Base-by-base conservation (phyloP, 805 yeast species). In the Wickerhamomyces sydowiorum region DNA sequence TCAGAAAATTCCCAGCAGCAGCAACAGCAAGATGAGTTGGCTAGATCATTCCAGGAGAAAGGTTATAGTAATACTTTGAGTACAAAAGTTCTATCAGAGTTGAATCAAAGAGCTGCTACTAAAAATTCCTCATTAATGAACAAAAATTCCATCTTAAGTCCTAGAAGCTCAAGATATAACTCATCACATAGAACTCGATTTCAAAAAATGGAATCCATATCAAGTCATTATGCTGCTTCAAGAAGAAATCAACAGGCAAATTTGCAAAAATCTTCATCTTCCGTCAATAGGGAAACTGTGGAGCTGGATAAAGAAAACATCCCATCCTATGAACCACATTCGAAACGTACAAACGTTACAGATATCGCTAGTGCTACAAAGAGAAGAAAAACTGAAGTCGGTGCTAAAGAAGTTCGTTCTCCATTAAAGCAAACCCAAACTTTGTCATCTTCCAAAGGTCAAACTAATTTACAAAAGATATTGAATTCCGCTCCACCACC, bases 11-110 rank as follows among this genome's bases (percentile, higher is more conserved):
- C n/a, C n/a, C n/a, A n/a, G n/a, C n/a, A n/a, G n/a, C n/a, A n/a
- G n/a, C n/a, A n/a, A n/a, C n/a, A n/a, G n/a, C n/a, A 22, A 9
- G 18, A 15, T 22, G 32, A 37, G 2, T 24, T 42, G 14, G 37
- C 40, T n/a, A 30, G 44, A 18, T 48, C 50, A 27, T 48, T 56
- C 31, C 37, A 44, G 7, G 42, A 43, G 15, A 36, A 61, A 36
- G 66, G 66, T 4, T 63, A 57, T 31, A 61, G 67, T 20, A 59
- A 57, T 43, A 54, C 54, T 38, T 45, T 64, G 34, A 65, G 67
- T 17, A 53, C 49, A 19, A 61, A 60, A 17, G 67, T 65, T 2
- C 45, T 65, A 5, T 42, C 53, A 30, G 69, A 65, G 45, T 42
- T 65, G 34, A 66, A 65, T 40, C 49, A 53, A 37, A 50, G 69